These are phyloP conservation scores for Aspergillus pseudotamarii DNA, from an alignment of 2,329 filamentous ascomycete species.

Conservation along the genomic window DNA sequence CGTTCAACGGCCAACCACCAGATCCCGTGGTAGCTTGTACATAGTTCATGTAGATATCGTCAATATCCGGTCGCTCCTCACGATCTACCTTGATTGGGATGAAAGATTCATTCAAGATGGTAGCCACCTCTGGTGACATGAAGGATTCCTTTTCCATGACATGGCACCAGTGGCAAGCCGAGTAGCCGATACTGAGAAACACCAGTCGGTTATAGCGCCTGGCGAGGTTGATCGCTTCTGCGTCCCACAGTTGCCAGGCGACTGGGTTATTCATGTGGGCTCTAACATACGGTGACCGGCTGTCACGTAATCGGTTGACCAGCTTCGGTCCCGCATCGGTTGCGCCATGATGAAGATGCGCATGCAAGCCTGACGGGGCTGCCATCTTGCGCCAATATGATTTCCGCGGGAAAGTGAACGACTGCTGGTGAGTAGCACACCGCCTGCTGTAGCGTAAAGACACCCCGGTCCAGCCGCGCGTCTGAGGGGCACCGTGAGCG, in stretches of 20 bases:
- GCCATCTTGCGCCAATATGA: constrained; percentile 27
- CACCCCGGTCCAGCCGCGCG: constrained; percentile 14
- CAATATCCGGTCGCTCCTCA: constrained; percentile 90
- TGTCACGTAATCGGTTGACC: constrained; percentile 54
- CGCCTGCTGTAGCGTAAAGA: constrained; percentile 20
- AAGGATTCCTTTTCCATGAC: constrained; percentile 95
- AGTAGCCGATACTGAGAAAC: constrained; percentile 93
- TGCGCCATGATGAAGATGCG: constrained; percentile 28
- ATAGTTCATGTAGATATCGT: constrained; percentile 98
- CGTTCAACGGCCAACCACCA: constrained; percentile 92
- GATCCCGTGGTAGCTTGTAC: constrained; percentile 88
- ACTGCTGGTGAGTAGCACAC: constrained; percentile 16
- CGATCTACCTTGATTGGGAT: constrained; percentile 91
- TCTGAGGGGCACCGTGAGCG: not conserved
- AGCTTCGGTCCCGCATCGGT: constrained; percentile 38
- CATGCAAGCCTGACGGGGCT: constrained; percentile 30
- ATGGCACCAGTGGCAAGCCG: constrained; percentile 91
- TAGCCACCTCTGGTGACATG: constrained; percentile 76
- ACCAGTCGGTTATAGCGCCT: constrained; percentile 82
- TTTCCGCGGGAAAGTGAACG: constrained; percentile 10
- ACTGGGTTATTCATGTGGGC: constrained; percentile 80
- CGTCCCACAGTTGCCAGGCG: constrained; percentile 86
- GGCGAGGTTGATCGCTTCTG: constrained; percentile 75
- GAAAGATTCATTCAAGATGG: constrained; percentile 82
- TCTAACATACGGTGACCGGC: constrained; percentile 55